A percentile compares a stretch with the other conserved stretches of the same genome.
These are phyloP conservation scores for Madurella fahalii DNA, from an alignment of 2,329 filamentous ascomycete genomes.

Conservation along the genomic window DNA sequence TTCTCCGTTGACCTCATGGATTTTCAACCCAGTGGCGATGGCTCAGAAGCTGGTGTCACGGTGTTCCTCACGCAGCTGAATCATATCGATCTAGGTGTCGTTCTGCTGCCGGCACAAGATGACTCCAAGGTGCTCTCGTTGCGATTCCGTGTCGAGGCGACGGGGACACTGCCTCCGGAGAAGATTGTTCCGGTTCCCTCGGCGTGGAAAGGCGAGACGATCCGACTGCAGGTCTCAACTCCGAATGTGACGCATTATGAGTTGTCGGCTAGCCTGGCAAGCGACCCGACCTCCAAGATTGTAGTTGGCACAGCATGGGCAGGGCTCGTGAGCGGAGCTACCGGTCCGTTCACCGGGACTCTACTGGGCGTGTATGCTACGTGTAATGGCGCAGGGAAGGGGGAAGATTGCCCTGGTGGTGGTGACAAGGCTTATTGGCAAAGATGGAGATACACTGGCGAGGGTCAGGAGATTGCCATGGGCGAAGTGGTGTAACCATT, in stretches of 20 bases:
- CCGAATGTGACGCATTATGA: slow-evolving; percentile 30
- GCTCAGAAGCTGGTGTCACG: slow-evolving; percentile 33
- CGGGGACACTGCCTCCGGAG: not conserved
- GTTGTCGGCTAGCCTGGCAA: slow-evolving; percentile 27
- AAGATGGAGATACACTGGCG: slow-evolving; percentile 20
- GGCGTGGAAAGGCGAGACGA: slow-evolving; percentile 24
- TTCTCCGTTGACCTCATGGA: slow-evolving; percentile 30
- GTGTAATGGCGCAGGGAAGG: slow-evolving; percentile 33
- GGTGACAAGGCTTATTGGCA: slow-evolving; percentile 29
- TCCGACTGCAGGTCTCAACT: slow-evolving; percentile 31
- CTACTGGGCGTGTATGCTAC: slow-evolving; percentile 35
- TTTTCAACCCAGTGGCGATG: slow-evolving; percentile 25
- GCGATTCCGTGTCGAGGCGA: slow-evolving; percentile 22
- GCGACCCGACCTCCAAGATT: slow-evolving; percentile 17
- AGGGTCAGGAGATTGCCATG: slow-evolving; percentile 2
- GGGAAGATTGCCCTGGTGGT: slow-evolving; percentile 27
- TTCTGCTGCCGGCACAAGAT: slow-evolving; percentile 14
- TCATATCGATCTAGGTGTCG: slow-evolving; percentile 33
- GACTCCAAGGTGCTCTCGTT: slow-evolving; percentile 5
- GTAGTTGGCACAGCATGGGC: slow-evolving; percentile 29
- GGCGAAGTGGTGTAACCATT: too few species aligned
- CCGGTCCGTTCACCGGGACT: slow-evolving; percentile 33
- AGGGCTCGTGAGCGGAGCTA: slow-evolving; percentile 31
- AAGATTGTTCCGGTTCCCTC: slow-evolving; percentile 23
- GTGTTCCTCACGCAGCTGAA: slow-evolving; percentile 33